A percentile compares a stretch with the other conserved stretches of the same genome.
Evolutionary conservation across 2,329 filamentous ascomycete genomes (phyloP).

Genomic region (Teratosphaeria nubilosa): DNA sequence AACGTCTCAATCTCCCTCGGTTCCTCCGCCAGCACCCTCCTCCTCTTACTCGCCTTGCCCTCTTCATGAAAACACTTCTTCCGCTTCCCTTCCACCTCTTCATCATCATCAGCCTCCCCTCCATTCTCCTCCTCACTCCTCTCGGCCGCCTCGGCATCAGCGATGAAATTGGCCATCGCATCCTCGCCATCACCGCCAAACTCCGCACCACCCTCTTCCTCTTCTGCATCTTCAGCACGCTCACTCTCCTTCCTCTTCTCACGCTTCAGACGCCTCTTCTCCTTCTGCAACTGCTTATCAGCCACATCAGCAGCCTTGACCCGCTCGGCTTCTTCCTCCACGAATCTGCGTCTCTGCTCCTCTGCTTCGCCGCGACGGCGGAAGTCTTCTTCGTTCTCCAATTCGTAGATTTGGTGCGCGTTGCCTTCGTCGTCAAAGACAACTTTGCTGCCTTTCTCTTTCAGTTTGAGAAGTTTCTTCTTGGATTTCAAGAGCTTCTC

Average conservation of each 20-base stretch:
- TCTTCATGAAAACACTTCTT: conserved; percentile 73
- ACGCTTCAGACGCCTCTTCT: conserved; percentile 67
- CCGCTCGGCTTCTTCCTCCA: conserved; percentile 62
- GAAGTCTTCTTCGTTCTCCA: conserved; percentile 79
- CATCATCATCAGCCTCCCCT: conserved; percentile 35
- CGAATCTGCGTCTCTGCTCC: conserved; percentile 64
- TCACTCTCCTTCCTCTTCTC: conserved; percentile 63
- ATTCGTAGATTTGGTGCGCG: conserved; percentile 74
- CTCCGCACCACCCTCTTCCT: conserved; percentile 15
- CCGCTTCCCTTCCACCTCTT: conserved; percentile 43
- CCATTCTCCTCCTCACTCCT: conserved; percentile 23
- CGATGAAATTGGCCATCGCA: conserved; percentile 27
- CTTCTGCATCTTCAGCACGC: conserved; percentile 35
- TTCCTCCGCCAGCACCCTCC: conserved; percentile 20
- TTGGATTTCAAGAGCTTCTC: conserved; percentile 94
- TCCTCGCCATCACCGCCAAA: conserved; percentile 8
- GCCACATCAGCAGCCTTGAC: conserved; percentile 66
- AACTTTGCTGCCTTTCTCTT: conserved; percentile 73
- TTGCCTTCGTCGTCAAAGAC: conserved; percentile 89
- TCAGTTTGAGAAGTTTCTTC: conserved; percentile 84
- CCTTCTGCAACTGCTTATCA: conserved; percentile 72
- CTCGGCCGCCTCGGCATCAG: conserved; percentile 22
- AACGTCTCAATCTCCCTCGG: conserved; percentile 62
- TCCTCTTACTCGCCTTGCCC: conserved; percentile 19
- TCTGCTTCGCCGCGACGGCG: conserved; percentile 62